A percentile compares a stretch with the other conserved stretches of the same genome.
Conservation (phyloP, 1,284 basidiomycete species). For the Ustilago tritici region DNA sequence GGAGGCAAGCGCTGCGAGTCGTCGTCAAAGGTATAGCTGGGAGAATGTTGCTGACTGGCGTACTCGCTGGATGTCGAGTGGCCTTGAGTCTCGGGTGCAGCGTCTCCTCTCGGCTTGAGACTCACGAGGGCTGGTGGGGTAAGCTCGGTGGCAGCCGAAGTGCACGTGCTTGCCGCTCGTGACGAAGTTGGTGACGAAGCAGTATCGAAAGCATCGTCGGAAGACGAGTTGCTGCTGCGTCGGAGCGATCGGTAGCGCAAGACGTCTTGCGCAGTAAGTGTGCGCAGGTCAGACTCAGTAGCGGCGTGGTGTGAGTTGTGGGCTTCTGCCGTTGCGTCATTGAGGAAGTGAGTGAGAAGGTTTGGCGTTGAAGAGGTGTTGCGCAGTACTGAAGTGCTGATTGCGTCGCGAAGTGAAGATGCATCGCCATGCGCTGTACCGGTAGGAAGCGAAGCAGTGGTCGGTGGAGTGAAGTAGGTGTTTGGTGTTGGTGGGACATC, state of each 20-base stretch:
- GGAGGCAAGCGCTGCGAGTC: conserved; percentile 22
- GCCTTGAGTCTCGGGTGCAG: not conserved
- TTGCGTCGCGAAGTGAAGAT: conserved; percentile 27
- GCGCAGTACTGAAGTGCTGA: conserved; percentile 47
- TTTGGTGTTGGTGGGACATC: conserved; percentile 30
- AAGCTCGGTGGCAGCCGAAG: conserved; percentile 47
- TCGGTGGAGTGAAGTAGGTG: conserved; percentile 43
- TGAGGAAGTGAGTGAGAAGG: conserved; percentile 45
- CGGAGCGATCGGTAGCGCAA: conserved; percentile 40
- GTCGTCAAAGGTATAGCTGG: conserved; percentile 20
- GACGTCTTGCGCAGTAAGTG: conserved; percentile 39
- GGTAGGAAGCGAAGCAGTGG: conserved; percentile 24
- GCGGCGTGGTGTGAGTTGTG: not conserved
- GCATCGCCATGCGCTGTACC: conserved; percentile 10
- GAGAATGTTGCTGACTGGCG: conserved; percentile 23
- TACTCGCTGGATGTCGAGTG: conserved; percentile 2
- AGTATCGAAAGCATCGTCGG: conserved; percentile 45
- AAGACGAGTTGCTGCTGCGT: conserved; percentile 42
- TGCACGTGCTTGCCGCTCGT: conserved; percentile 46
- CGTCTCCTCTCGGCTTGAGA: conserved; percentile 15
- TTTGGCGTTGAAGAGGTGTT: conserved; percentile 64
- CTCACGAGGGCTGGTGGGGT: conserved; percentile 36
- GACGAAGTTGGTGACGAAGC: conserved; percentile 47
- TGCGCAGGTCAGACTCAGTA: conserved; percentile 22
- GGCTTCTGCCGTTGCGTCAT: conserved; percentile 10